Evolutionary conservation across 2,329 filamentous ascomycete species (phyloP).

Genomic region (Diaporthe citriasiana): DNA sequence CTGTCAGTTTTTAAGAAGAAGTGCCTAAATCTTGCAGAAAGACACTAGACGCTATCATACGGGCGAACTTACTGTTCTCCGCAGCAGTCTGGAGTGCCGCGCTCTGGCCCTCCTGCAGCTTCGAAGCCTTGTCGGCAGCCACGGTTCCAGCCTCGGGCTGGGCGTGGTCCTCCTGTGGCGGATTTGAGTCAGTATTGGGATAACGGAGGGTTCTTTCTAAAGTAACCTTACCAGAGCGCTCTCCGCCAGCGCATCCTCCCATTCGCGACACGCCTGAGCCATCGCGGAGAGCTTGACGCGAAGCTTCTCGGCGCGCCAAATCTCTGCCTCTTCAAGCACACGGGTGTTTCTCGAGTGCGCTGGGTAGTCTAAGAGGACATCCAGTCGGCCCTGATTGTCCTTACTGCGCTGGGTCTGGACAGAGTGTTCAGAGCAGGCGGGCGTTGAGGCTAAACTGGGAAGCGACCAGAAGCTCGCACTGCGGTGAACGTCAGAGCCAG

Average conservation of each 20-base stretch:
- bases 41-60: not conserved
- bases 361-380: not conserved
- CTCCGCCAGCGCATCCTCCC: conserved; percentile 1
- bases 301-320: conserved; percentile 11
- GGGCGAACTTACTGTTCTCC: not conserved
- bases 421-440: conserved; percentile 21
- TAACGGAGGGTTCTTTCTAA: not conserved
- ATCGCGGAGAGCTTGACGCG: conserved; percentile 25
- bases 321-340: conserved; percentile 6
- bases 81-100: conserved; percentile 18
- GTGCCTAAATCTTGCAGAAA: not conserved
- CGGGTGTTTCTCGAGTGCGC: not conserved
- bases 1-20: not conserved
- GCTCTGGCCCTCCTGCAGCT: not conserved
- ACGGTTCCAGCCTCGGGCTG: not conserved
- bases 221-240: not conserved
- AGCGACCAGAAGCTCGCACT: conserved; percentile 35
- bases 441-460: conserved; percentile 19
- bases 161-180: not conserved
- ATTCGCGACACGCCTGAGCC: conserved; percentile 14
- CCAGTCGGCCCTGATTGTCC: not conserved
- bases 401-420: conserved; percentile 26
- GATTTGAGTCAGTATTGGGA: not conserved
- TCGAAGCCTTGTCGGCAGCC: not conserved
- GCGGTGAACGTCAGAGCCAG: conserved; percentile 26